A percentile compares a stretch with the other conserved stretches of the same genome.
Evolutionary conservation across 2,329 filamentous ascomycete species (phyloP).

Genomic region (Truncatella angustata): DNA sequence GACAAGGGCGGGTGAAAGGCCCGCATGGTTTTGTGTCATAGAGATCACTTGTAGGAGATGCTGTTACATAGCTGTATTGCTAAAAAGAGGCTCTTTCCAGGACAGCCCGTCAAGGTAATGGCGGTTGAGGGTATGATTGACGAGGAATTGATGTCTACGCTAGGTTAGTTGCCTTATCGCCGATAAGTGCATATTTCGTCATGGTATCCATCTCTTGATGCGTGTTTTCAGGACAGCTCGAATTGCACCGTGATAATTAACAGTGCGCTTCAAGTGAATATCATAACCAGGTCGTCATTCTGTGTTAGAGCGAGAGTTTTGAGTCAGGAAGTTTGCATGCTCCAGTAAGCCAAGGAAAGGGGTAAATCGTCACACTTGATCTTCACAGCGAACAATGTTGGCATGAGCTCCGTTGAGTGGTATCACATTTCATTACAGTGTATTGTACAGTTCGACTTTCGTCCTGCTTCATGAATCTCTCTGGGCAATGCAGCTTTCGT

Average conservation of each 20-base stretch:
- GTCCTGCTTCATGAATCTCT: not conserved
- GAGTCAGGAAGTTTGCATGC: no score
- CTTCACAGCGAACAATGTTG: no score
- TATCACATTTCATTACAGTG: conserved; percentile 10
- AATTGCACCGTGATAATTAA: no score
- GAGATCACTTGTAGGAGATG: conserved; percentile 9
- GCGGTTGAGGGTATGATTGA: no score
- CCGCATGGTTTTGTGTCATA: conserved; percentile 40
- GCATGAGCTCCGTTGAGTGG: conserved; percentile 4
- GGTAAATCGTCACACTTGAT: no score
- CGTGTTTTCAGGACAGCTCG: no score
- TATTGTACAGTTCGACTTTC: conserved; percentile 6
- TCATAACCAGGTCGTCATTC: no score
- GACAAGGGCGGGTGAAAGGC: conserved; percentile 72
- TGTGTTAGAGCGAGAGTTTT: no score
- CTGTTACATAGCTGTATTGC: conserved; percentile 9
- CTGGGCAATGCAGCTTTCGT: not conserved
- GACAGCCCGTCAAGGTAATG: no score
- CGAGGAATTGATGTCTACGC: not conserved
- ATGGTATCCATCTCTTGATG: not conserved
- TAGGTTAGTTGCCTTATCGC: conserved; percentile 10
- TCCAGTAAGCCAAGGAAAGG: no score
- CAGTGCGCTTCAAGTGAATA: no score
- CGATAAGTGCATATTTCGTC: conserved; percentile 13
- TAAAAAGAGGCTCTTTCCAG: no score